Evolutionary conservation across 2,329 filamentous ascomycete genomes (phyloP).

Genomic region (Aspergillus sp.): DNA sequence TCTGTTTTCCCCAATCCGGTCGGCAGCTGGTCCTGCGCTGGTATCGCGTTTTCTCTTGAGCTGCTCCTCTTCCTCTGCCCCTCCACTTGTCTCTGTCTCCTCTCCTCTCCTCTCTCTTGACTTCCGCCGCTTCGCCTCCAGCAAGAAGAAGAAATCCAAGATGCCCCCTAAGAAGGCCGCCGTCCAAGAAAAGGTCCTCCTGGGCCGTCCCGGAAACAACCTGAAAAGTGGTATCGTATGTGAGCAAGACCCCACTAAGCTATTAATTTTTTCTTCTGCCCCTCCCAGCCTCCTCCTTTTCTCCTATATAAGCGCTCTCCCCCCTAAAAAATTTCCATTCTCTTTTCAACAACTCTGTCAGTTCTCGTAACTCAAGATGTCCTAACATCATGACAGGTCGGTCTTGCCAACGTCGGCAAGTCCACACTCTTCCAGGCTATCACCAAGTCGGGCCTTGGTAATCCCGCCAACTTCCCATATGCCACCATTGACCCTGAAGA

Average conservation of each 20-base stretch:
- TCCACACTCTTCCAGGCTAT: constrained; percentile 99
- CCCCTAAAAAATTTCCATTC: constrained; percentile 7
- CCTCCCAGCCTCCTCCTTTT: constrained; percentile 14
- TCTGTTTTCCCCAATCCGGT: constrained; percentile 53
- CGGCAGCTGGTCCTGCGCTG: constrained; percentile 67
- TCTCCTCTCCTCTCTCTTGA: constrained; percentile 29
- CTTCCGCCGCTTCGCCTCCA: constrained; percentile 53
- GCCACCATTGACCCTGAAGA: constrained; percentile 99
- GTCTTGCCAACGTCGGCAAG: constrained; percentile 98
- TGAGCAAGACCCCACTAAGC: constrained; percentile 52
- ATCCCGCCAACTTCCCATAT: constrained; percentile 99
- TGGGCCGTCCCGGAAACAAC: constrained; percentile 95
- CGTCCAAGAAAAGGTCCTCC: constrained; percentile 91
- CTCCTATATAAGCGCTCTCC: constrained; percentile 11
- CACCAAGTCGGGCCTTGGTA: constrained; percentile 95
- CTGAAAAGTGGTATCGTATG: constrained; percentile 97
- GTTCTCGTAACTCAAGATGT: not conserved
- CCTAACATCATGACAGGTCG: constrained; percentile 63
- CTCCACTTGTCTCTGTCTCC: constrained; percentile 49
- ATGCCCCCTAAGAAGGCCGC: constrained; percentile 96
- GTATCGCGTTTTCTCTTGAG: constrained; percentile 30
- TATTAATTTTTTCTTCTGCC: constrained; percentile 25
- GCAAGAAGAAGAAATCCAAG: constrained; percentile 59
- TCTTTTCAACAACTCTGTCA: constrained; percentile 14
- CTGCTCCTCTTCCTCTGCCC: constrained; percentile 22